Evolutionary conservation across 1,139 yeast genomes (phyloP).

Genomic region (Geotrichum macrosporum): DNA sequence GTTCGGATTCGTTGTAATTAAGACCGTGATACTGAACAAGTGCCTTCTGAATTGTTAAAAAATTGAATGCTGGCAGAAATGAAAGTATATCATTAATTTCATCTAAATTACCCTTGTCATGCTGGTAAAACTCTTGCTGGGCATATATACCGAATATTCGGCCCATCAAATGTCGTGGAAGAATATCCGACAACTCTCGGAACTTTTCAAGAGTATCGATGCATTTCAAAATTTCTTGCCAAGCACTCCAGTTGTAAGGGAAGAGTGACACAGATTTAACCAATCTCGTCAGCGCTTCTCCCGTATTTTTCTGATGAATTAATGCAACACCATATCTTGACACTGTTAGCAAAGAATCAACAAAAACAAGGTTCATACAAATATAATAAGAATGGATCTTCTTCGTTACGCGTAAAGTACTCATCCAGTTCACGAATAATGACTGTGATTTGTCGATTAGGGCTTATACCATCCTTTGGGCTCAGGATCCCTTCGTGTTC

Average conservation of each 20-base stretch:
- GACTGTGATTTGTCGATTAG: slow-evolving; percentile 37
- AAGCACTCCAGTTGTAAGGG: slow-evolving; percentile 91
- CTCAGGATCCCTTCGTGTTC: slow-evolving; percentile 63
- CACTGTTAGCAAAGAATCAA: slow-evolving; percentile 1
- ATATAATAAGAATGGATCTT: slow-evolving; percentile 64
- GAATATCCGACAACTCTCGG: slow-evolving; percentile 16
- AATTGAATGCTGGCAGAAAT: slow-evolving; percentile 67
- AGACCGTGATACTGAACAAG: slow-evolving; percentile 72
- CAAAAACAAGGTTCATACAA: slow-evolving; percentile 35
- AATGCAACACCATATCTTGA: slow-evolving; percentile 48
- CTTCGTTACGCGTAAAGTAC: slow-evolving; percentile 18
- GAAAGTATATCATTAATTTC: slow-evolving; percentile 45
- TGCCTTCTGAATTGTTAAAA: slow-evolving; percentile 75
- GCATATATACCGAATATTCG: slow-evolving; percentile 65
- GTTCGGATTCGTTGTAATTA: slow-evolving; percentile 77
- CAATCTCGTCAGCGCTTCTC: slow-evolving; percentile 57
- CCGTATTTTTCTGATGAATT: slow-evolving; percentile 55
- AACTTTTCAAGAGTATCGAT: slow-evolving; percentile 54
- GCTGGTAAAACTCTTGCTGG: slow-evolving; percentile 77
- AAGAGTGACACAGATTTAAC: slow-evolving; percentile 56
- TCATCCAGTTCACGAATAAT: slow-evolving; percentile 36
- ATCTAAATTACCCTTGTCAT: slow-evolving; percentile 42
- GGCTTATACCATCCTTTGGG: slow-evolving; percentile 40
- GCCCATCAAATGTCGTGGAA: slow-evolving; percentile 41
- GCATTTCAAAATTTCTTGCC: slow-evolving; percentile 76